Evolutionary conservation across 345 rosid species (phyloP).

Genomic region (Eucalyptus shirleyi): DNA sequence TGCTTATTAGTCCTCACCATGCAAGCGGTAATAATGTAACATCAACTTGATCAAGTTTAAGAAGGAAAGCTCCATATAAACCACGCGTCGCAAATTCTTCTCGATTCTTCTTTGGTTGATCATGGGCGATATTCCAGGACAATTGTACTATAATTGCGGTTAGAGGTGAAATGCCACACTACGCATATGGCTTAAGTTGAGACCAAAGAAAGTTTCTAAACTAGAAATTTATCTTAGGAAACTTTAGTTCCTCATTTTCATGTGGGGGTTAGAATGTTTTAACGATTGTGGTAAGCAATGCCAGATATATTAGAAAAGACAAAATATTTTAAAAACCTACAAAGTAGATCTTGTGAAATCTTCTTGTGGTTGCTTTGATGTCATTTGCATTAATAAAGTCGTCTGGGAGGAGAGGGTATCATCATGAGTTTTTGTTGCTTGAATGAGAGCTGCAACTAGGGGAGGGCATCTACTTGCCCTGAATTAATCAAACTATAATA

Average conservation of each 20-base stretch:
- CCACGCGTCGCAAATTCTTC: background rate
- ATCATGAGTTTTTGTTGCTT: background rate
- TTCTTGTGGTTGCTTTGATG: background rate
- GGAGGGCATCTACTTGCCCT: background rate
- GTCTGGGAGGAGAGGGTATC: background rate
- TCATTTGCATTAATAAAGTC: background rate
- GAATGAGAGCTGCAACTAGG: background rate
- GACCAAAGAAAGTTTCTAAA: background rate
- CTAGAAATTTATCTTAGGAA: background rate
- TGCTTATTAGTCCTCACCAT: background rate
- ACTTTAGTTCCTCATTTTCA: background rate
- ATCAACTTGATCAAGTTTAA: no score
- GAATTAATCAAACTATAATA: background rate
- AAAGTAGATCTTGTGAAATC: background rate
- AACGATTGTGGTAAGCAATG: background rate
- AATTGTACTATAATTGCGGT: background rate
- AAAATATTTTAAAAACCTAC: background rate
- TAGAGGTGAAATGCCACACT: background rate
- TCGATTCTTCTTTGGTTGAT: background rate
- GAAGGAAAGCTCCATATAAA: background rate
- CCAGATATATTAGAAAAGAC: background rate
- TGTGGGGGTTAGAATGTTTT: background rate
- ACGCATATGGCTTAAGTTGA: background rate
- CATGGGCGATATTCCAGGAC: background rate
- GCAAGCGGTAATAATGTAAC: background rate